A percentile compares a stretch with the other conserved stretches of the same genome.
phyloP scores from a whole-genome alignment of 176 grass and related monocot genomes.

The Lolium perenne region DNA sequence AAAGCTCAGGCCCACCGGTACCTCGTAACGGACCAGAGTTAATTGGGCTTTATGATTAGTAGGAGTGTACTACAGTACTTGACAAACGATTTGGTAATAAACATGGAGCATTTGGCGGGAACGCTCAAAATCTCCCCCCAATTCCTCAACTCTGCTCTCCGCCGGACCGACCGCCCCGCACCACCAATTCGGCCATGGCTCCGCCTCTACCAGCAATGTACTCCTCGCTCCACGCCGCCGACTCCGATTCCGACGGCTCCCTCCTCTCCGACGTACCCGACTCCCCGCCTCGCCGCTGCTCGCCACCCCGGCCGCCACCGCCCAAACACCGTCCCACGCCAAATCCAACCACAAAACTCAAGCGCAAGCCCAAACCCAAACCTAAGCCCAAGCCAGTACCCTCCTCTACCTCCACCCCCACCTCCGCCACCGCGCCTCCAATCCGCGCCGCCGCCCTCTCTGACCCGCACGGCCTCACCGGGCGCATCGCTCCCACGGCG shows the following conservation, averaged over 20 bases:
- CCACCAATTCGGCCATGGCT: not conserved
- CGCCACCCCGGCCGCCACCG: slow-evolving; percentile 37
- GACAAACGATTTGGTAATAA: no score
- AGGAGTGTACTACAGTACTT: no score
- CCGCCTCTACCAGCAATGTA: slow-evolving; percentile 23
- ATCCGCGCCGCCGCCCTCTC: slow-evolving; percentile 48
- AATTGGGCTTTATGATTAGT: no score
- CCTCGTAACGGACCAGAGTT: no score
- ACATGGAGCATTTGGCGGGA: slow-evolving; percentile 47
- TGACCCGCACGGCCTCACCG: slow-evolving; percentile 63
- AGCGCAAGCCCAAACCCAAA: slow-evolving; percentile 47
- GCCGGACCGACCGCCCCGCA: not conserved
- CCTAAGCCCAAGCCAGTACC: slow-evolving; percentile 30
- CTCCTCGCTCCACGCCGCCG: slow-evolving; percentile 41
- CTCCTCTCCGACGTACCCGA: slow-evolving; percentile 71
- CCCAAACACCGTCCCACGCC: slow-evolving; percentile 30
- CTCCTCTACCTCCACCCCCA: not conserved
- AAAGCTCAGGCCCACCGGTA: no score
- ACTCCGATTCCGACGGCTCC: slow-evolving; percentile 75
- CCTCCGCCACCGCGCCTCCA: slow-evolving; percentile 17
- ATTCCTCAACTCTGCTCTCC: not conserved
- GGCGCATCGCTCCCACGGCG: slow-evolving; percentile 45
- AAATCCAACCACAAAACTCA: slow-evolving; percentile 45
- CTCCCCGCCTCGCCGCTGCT: slow-evolving; percentile 53
- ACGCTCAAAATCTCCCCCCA: slow-evolving; percentile 27